Evolutionary conservation across 2,329 filamentous ascomycete species (phyloP).

Genomic region (Phyllosticta citribraziliensis): DNA sequence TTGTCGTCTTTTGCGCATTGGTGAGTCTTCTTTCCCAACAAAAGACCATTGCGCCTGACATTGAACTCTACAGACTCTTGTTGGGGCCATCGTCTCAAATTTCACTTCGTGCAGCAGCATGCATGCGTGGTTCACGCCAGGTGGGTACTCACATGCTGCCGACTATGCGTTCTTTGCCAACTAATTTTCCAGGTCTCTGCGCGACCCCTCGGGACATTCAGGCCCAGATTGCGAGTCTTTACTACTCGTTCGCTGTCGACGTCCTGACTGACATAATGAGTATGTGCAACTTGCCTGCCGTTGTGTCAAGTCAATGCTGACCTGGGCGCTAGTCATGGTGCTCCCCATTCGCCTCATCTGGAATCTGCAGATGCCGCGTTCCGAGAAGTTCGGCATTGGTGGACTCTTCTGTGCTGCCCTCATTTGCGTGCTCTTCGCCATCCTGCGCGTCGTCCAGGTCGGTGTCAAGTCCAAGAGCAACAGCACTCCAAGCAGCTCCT

Average conservation of each 20-base stretch:
- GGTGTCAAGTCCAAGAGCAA: slow-evolving; percentile 19
- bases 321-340: slow-evolving; percentile 24
- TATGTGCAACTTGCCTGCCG: slow-evolving; percentile 9
- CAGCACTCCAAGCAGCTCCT: slow-evolving; percentile 22
- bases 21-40: slow-evolving; percentile 16
- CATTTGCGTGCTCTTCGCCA: slow-evolving; percentile 19
- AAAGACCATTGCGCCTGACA: not conserved
- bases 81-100: slow-evolving; percentile 28
- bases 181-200: slow-evolving; percentile 16
- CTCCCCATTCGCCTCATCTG: slow-evolving; percentile 28
- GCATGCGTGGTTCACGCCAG: slow-evolving; percentile 26
- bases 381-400: slow-evolving; percentile 25
- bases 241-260: slow-evolving; percentile 27
- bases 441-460: slow-evolving; percentile 24
- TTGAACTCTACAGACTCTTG: slow-evolving; percentile 19
- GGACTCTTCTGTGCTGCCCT: slow-evolving; percentile 19
- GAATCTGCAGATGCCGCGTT: slow-evolving; percentile 25
- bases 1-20: slow-evolving; percentile 24
- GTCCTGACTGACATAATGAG: slow-evolving; percentile 28
- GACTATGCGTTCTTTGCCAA: not conserved
- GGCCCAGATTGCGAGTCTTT: slow-evolving; percentile 25
- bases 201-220: slow-evolving; percentile 18
- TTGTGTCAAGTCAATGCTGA: too few relatives aligned
- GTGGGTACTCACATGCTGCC: not conserved
- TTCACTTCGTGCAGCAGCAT: slow-evolving; percentile 26